Conservation (phyloP, 2,329 filamentous ascomycete genomes). For the Thielaviopsis euricoi region DNA sequence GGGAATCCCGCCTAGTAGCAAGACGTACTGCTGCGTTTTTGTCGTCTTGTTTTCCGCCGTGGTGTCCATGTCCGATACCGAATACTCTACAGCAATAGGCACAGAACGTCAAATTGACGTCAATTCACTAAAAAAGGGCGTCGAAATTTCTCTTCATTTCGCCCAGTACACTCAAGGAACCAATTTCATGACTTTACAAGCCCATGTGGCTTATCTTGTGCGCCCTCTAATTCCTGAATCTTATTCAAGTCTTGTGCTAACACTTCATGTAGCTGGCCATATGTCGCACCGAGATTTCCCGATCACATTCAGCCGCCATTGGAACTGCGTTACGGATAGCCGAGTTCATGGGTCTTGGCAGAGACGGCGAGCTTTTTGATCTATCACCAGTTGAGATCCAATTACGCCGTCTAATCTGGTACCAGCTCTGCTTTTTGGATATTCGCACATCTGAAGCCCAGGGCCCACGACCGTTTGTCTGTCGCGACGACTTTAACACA, state of each 20-base stretch:
- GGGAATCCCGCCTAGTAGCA: constrained; percentile 44
- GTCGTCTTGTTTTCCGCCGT: constrained; percentile 52
- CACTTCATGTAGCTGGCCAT: constrained; percentile 40
- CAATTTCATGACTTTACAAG: constrained; percentile 53
- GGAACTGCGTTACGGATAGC: constrained; percentile 58
- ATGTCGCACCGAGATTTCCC: constrained; percentile 54
- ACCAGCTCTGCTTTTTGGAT: constrained; percentile 63
- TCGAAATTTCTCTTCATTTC: constrained; percentile 49
- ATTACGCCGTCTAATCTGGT: constrained; percentile 56
- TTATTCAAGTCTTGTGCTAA: constrained; percentile 13
- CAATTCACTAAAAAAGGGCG: constrained; percentile 45
- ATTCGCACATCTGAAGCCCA: constrained; percentile 59
- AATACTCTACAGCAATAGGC: constrained; percentile 28
- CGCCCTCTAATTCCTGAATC: constrained; percentile 12
- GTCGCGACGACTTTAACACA: constrained; percentile 61
- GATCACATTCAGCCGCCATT: constrained; percentile 55
- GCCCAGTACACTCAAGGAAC: constrained; percentile 58
- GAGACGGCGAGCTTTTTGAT: constrained; percentile 51
- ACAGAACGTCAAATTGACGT: constrained; percentile 39
- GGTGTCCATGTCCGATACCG: constrained; percentile 44
- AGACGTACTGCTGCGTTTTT: constrained; percentile 53
- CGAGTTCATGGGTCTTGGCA: constrained; percentile 62
- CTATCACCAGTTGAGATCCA: constrained; percentile 53
- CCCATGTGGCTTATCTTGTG: constrained; percentile 63
- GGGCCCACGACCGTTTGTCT: constrained; percentile 53